Conservation (phyloP, 2,329 filamentous ascomycete species). For the Paramyrothecium roridum region DNA sequence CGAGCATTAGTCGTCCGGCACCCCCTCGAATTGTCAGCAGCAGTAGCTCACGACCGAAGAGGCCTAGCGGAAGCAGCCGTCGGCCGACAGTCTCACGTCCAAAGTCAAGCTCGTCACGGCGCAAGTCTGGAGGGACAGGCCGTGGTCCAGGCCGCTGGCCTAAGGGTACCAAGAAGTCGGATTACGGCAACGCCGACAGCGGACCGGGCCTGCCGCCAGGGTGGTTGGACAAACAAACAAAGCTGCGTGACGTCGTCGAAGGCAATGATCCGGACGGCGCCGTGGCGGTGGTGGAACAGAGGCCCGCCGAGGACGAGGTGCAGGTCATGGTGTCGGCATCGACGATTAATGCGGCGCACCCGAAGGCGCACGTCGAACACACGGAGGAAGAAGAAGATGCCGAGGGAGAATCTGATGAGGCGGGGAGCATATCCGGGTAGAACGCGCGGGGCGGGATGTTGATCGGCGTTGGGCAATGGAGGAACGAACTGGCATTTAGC, state of each 20-base stretch:
- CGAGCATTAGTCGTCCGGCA: conserved; percentile 34
- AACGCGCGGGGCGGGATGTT: conserved; percentile 31
- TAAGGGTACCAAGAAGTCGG: conserved; percentile 65
- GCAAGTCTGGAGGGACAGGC: conserved; percentile 60
- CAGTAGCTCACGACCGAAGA: conserved; percentile 35
- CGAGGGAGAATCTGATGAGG: not conserved
- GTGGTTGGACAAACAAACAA: conserved; percentile 38
- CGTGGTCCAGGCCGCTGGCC: conserved; percentile 64
- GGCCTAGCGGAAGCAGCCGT: conserved; percentile 24
- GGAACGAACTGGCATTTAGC: conserved; percentile 4
- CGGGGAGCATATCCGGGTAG: conserved; percentile 21
- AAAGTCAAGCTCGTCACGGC: conserved; percentile 41
- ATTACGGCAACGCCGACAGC: conserved; percentile 65
- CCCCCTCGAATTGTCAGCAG: conserved; percentile 28
- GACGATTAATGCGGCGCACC: conserved; percentile 13
- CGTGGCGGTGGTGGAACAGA: conserved; percentile 12
- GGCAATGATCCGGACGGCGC: conserved; percentile 10
- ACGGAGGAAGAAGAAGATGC: not conserved
- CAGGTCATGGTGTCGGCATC: conserved; percentile 23
- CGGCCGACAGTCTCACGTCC: conserved; percentile 32
- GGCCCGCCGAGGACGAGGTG: conserved; percentile 27
- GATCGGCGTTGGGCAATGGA: conserved; percentile 6
- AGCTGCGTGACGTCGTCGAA: conserved; percentile 10
- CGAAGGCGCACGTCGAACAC: conserved; percentile 8
- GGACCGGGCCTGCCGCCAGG: conserved; percentile 61